Evolutionary conservation across 345 rosid genomes (phyloP), one percentile per base, ranked within the genome.

Genomic region (Iberis pinnata): DNA sequence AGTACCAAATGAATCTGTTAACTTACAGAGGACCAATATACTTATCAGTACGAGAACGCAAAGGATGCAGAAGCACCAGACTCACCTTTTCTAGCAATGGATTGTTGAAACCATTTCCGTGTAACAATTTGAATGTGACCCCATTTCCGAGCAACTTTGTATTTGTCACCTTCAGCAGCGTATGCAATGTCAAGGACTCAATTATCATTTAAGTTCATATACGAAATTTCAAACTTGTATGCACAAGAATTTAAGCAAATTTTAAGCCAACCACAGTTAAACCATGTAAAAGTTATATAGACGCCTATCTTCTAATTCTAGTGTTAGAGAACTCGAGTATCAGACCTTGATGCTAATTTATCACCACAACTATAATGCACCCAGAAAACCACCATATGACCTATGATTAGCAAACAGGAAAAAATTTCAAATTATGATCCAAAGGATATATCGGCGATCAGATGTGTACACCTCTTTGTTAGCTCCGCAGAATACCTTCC

Each of bases 131-230:
- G 78, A 70, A 88, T 78, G 64, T 75, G 80, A 48, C 96, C 96
- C 98, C 98, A 92, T 69, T 76, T 80, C 38, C 62, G 65, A 32
- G 98, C 96, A 75, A 85, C 95, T 78, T 75, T 78, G 72, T 77
- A 83, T 67, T 92, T 92, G 75, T 88, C 96, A 62, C 98, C 89
- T 77, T 85, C 88, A 53, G 98, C 81, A 66, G 81, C 78, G 76
- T 92, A 67, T 58, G 41, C 51, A 65, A 57, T 50, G 85, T 83
- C 68, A 87, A 79, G 93, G 69, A 41, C 27, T 43, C 70, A 64
- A 37, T 20, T 58, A 42, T 42, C 43, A 56, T 32, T 31, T 8
- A 46, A 46, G 51, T 26, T 11, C 19, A 58, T 43, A 50, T 43
- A 35, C 29, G 1, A 24, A 32, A 42, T 37, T 32, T 36, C 10